phyloP scores from a whole-genome alignment of 805 yeast species.

The Starmerella stigmatis region DNA sequence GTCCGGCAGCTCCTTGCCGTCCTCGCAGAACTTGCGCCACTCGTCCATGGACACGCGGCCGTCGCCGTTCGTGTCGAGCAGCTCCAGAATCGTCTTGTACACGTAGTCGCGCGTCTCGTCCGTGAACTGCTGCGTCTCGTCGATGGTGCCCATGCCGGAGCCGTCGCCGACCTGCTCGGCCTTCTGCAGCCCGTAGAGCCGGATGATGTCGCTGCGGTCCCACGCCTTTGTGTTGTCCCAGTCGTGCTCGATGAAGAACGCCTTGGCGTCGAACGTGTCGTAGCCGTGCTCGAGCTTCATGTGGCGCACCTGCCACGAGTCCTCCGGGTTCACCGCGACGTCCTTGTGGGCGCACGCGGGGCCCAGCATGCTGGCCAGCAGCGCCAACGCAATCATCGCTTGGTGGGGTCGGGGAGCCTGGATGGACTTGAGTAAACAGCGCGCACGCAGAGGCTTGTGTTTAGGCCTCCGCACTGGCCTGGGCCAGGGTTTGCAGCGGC shows the following conservation, averaged over 20 bases:
- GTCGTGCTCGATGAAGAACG: conserved; percentile 78
- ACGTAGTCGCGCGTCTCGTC: conserved; percentile 46
- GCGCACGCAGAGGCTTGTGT: too few relatives aligned
- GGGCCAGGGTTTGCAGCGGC: too few relatives aligned
- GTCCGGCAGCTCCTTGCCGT: conserved; percentile 75
- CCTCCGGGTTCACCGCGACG: conserved; percentile 16
- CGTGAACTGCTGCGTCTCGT: conserved; percentile 47
- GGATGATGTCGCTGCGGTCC: conserved; percentile 62
- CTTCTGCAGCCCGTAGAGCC: conserved; percentile 69
- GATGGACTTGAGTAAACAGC: too few relatives aligned
- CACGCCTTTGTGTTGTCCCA: conserved; percentile 38
- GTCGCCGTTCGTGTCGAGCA: conserved; percentile 60
- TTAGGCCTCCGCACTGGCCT: too few relatives aligned
- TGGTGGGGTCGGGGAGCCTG: too few relatives aligned
- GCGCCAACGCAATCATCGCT: conserved; percentile 2
- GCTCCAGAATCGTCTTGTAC: conserved; percentile 41
- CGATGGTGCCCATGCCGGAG: conserved; percentile 77
- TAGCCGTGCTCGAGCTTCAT: conserved; percentile 82
- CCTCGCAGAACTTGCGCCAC: conserved; percentile 49
- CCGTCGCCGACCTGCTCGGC: conserved; percentile 75
- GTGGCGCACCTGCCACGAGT: conserved; percentile 43
- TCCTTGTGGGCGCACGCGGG: conserved; percentile 15
- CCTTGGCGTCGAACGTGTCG: conserved; percentile 59
- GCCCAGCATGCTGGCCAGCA: conserved; percentile 7
- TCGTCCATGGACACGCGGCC: conserved; percentile 56